Evolutionary conservation across 148 eudicot species (phyloP).

Genomic region (Salicornia ramosissima): DNA sequence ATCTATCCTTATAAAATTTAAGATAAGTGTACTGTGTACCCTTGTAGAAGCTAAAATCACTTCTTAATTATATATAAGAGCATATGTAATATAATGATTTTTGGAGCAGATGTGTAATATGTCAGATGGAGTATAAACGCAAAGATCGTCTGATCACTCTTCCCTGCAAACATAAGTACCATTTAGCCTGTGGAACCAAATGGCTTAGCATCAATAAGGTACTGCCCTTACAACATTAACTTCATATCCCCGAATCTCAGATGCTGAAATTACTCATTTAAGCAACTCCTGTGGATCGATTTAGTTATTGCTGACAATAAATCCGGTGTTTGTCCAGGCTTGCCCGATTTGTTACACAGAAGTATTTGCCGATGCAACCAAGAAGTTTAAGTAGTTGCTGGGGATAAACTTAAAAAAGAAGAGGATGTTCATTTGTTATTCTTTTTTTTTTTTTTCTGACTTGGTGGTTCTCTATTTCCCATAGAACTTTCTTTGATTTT

Average conservation of each 20-base stretch:
- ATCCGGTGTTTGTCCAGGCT: conserved; percentile 45
- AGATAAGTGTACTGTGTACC: neutral
- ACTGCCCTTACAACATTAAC: neutral
- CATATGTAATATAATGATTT: neutral
- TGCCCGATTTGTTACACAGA: conserved; percentile 30
- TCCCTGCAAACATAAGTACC: conserved; percentile 94
- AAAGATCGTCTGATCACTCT: conserved; percentile 65
- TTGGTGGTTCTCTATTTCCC: neutral
- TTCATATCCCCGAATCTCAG: neutral
- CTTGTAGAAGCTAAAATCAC: neutral
- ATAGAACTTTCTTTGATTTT: neutral
- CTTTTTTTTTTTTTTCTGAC: conserved; percentile 6
- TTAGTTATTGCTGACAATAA: neutral
- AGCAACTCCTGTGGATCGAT: neutral
- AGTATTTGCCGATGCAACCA: neutral
- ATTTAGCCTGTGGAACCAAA: conserved; percentile 67
- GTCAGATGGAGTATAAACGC: conserved; percentile 95
- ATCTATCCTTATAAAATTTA: too few species aligned
- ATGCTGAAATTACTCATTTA: neutral
- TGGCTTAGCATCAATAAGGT: conserved; percentile 97
- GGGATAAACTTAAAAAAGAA: neutral
- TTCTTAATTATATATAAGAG: neutral
- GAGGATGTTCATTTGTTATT: conserved; percentile 7
- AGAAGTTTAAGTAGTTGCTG: conserved; percentile 12
- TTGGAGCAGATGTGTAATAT: conserved; percentile 77